These are phyloP conservation scores for Neurospora pannonica DNA, from an alignment of 495 filamentous ascomycete genomes.

Conservation along the genomic window DNA sequence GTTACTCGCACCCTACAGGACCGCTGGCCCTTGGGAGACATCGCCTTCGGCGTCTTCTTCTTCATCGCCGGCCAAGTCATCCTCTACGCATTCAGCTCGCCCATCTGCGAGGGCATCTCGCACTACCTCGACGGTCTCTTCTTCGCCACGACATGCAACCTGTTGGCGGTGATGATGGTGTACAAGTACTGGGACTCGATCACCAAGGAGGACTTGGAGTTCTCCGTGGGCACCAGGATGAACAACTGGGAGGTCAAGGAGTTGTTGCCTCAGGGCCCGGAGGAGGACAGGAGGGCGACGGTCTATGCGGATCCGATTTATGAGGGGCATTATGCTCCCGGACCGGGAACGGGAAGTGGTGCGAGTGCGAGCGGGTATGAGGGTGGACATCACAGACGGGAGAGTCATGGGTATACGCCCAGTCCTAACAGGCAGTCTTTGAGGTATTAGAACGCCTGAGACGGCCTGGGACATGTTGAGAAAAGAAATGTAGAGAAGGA, in stretches of 20 bases:
- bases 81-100: slow-evolving; percentile 79
- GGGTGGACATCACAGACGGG: not conserved
- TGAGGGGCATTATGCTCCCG: not conserved
- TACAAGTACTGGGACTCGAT: slow-evolving; percentile 99
- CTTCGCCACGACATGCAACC: slow-evolving; percentile 87
- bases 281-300: slow-evolving; percentile 74
- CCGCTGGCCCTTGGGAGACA: slow-evolving; percentile 90
- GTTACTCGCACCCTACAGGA: slow-evolving; percentile 88
- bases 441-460: not conserved
- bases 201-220: slow-evolving; percentile 96
- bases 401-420: not conserved
- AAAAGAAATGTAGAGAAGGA: not conserved
- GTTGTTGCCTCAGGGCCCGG: slow-evolving; percentile 48
- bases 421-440: not conserved
- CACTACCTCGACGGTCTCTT: slow-evolving; percentile 95
- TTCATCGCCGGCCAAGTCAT: slow-evolving; percentile 91
- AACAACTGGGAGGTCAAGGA: slow-evolving; percentile 99
- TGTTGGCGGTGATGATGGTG: slow-evolving; percentile 98
- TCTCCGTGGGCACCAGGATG: slow-evolving; percentile 86
- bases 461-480: not conserved
- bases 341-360: not conserved
- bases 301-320: slow-evolving; percentile 60
- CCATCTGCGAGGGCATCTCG: slow-evolving; percentile 74
- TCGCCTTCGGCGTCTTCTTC: slow-evolving; percentile 83
- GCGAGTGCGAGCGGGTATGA: not conserved